A percentile compares a stretch with the other conserved stretches of the same genome.
These are phyloP conservation scores for Neurospora intermedia DNA, from an alignment of 495 filamentous ascomycete species.

Conservation along the genomic window DNA sequence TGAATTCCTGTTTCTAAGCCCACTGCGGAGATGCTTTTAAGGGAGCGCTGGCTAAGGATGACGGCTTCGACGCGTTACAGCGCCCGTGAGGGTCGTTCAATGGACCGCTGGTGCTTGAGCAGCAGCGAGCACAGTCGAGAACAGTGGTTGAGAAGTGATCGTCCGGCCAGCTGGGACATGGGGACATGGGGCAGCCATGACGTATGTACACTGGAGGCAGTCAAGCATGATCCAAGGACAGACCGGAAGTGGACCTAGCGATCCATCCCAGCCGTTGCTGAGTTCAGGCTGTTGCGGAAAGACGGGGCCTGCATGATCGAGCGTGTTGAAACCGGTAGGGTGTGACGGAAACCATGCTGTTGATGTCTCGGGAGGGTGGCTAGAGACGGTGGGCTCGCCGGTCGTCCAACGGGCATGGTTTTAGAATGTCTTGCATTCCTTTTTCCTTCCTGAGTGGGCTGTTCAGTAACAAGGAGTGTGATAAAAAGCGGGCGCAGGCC, in stretches of 20 bases:
- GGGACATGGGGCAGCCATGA: background rate
- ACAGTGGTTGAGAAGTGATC: background rate
- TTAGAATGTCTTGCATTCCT: background rate
- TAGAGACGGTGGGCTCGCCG: background rate
- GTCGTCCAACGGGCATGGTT: background rate
- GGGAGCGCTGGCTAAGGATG: background rate
- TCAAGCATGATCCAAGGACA: background rate
- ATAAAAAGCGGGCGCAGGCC: background rate
- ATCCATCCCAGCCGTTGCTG: background rate
- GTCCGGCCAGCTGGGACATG: background rate
- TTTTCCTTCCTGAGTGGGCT: background rate
- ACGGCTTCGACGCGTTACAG: background rate
- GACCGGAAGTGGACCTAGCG: background rate
- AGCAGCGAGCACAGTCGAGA: background rate
- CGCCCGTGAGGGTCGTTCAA: background rate
- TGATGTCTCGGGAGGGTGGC: background rate
- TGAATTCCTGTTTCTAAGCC: background rate
- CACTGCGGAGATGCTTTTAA: background rate
- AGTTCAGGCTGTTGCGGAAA: background rate
- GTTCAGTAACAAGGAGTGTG: background rate
- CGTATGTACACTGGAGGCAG: background rate
- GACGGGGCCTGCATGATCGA: background rate
- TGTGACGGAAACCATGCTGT: background rate
- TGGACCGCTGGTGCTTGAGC: too few species aligned
- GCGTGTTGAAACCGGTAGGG: background rate